phyloP scores from a whole-genome alignment of 768 basidiomycete species.

The Panellus pusillus region DNA sequence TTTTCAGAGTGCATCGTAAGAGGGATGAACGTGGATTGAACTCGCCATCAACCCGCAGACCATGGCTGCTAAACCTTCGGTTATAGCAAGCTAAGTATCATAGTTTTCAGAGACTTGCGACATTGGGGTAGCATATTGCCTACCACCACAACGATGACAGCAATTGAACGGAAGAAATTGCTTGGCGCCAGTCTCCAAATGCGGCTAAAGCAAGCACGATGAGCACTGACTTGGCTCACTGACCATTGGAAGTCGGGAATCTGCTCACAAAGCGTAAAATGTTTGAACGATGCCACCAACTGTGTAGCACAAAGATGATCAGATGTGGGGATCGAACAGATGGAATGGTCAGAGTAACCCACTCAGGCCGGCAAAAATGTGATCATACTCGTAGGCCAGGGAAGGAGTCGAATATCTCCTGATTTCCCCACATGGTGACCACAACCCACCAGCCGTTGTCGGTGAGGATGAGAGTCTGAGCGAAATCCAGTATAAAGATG shows the following conservation, averaged over 20 bases:
- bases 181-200: conserved; percentile 3
- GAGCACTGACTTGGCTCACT: not conserved
- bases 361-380: not conserved
- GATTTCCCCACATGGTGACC: not conserved
- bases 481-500: not conserved
- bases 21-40: not conserved
- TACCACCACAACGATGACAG: conserved; percentile 3
- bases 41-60: not conserved
- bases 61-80: not conserved
- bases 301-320: not conserved
- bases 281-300: not conserved
- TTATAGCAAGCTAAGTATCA: not conserved
- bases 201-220: not conserved
- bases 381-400: conserved; percentile 1
- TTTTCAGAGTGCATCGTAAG: too few species aligned
- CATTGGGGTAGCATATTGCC: not conserved
- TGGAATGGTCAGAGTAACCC: not conserved
- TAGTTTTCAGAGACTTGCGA: not conserved
- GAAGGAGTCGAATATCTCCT: not conserved
- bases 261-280: conserved; percentile 3
- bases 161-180: not conserved
- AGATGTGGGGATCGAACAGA: too few species aligned
- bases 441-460: not conserved
- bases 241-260: too few species aligned
- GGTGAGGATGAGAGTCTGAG: not conserved